Evolutionary conservation across 495 filamentous ascomycete species (phyloP), one percentile per base, ranked within the genome.

Genomic region (Hypoxylon cercidicola): DNA sequence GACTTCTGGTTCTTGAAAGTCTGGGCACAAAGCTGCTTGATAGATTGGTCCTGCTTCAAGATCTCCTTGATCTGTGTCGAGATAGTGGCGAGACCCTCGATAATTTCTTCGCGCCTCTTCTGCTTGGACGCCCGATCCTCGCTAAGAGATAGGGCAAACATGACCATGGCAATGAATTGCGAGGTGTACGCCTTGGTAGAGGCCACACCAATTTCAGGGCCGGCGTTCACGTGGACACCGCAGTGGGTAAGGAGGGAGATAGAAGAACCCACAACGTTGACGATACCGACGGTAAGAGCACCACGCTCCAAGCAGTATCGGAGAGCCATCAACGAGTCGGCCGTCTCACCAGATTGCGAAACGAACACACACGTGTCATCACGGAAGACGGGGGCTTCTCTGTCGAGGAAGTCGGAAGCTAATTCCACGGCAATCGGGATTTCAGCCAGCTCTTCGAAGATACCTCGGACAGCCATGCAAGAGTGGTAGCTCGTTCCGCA

Each of bases 141-240:
- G 59, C 91, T 93, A 49, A 99, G 86, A 45, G 93, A 97, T 53
- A 99, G 81, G 6, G 96, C 95, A 75, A 99, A 97, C 95, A 99
- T 99, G 77, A 98, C 89, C 90, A 99, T 96, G 67, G 96, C 96
- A 67, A 99, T 89, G 75, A 97, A 98, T 75, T 99, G 95, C 20
- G 95, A 97, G 2, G 95, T 99, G 79, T 99, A 99, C 10, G 95
- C 95, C 83, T 99, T 99, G 72, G 95, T 99, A 40, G 93, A 97
- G 34, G 95, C 95, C 51, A 99, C 95, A 87, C 95, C 95, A 63
- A 99, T 99, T 79, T 99, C 95, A 49, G 95, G 95, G 15, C 95
- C 95, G 59, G 95, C 95, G 77, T 99, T 99, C 79, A 99, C 96
- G 83, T 99, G 95, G 39, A 99, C 95, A 90, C 95, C 95, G 71